phyloP scores from a whole-genome alignment of 805 yeast species.

The Deakozyma indianensis region DNA sequence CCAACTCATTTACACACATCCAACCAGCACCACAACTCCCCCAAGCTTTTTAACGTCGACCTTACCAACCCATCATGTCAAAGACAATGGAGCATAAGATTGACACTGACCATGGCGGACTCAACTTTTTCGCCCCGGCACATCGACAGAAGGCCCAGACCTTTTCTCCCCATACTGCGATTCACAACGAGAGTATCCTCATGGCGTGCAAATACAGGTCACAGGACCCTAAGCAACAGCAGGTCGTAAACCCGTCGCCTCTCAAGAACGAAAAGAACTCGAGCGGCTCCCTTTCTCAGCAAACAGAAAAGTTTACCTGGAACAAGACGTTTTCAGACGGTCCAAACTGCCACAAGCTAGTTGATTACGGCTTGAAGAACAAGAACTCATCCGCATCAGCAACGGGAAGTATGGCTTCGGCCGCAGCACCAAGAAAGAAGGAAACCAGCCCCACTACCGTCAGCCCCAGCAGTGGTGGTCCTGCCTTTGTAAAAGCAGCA shows the following conservation, averaged over 20 bases:
- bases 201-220: not conserved
- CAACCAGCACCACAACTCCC: too few species aligned
- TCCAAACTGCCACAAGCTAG: not conserved
- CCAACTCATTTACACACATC: too few species aligned
- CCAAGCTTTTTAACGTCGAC: too few species aligned
- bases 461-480: not conserved
- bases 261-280: not conserved
- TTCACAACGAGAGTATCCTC: not conserved
- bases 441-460: not conserved
- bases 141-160: not conserved
- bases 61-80: constrained; percentile 1
- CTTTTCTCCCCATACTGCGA: not conserved
- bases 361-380: too few species aligned
- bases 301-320: not conserved
- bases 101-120: not conserved
- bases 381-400: not conserved
- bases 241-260: not conserved
- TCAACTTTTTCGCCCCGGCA: not conserved
- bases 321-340: not conserved
- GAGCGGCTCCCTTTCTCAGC: not conserved
- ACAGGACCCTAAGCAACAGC: not conserved
- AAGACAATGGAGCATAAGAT: not conserved
- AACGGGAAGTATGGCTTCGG: not conserved
- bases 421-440: not conserved
- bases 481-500: not conserved